These are phyloP conservation scores for Ustilago hordei DNA, from an alignment of 1,284 basidiomycete genomes.

Conservation along the genomic window DNA sequence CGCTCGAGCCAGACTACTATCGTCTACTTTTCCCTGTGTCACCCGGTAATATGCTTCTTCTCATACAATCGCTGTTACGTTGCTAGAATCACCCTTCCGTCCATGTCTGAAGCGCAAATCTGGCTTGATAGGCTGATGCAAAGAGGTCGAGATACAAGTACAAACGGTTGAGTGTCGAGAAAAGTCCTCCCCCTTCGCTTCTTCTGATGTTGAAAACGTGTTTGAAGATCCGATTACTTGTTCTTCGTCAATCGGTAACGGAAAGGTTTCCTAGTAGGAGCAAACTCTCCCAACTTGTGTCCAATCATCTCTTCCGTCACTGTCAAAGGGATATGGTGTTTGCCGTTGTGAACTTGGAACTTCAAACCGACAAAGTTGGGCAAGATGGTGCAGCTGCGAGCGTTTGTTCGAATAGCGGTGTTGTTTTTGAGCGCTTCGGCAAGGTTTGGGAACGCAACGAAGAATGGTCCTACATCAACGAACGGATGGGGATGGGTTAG, in stretches of 20 bases:
- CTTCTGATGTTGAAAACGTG: not conserved
- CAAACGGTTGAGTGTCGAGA: slow-evolving; percentile 13
- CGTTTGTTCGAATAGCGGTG: slow-evolving; percentile 87
- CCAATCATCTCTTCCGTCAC: slow-evolving; percentile 98
- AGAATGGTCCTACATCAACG: slow-evolving; percentile 79
- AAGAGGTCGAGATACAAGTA: slow-evolving; percentile 43
- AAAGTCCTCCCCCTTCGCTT: not conserved
- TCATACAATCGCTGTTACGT: not conserved
- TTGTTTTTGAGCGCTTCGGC: slow-evolving; percentile 85
- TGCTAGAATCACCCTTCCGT: not conserved
- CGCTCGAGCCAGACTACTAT: too few relatives aligned
- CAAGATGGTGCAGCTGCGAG: slow-evolving; percentile 89
- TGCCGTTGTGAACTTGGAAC: slow-evolving; percentile 94
- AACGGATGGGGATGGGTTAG: not conserved
- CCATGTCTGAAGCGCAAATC: slow-evolving; percentile 1
- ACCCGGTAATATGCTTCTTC: not conserved
- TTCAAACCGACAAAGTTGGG: slow-evolving; percentile 76
- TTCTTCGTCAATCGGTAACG: slow-evolving; percentile 64
- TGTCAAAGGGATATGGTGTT: slow-evolving; percentile 84
- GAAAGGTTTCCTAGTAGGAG: slow-evolving; percentile 80
- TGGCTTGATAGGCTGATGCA: not conserved
- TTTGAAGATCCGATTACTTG: slow-evolving; percentile 36
- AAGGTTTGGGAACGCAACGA: slow-evolving; percentile 92
- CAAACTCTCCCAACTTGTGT: slow-evolving; percentile 95
- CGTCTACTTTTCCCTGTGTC: too few relatives aligned